These are phyloP conservation scores for Diplodia corticola DNA, from an alignment of 2,329 filamentous ascomycete genomes.

Conservation along the genomic window DNA sequence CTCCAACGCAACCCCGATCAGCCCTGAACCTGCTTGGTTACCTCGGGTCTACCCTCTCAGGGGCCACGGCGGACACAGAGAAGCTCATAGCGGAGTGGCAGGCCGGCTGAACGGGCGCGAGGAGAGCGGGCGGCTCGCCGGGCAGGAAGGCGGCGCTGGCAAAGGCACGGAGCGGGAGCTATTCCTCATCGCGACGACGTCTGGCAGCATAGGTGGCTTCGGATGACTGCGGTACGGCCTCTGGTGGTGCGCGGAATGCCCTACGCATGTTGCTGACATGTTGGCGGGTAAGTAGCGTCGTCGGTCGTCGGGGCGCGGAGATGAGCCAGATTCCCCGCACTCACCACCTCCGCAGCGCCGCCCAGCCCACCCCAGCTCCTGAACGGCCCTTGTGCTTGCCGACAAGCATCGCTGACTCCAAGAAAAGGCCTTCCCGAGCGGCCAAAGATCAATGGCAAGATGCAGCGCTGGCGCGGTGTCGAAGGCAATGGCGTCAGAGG, in stretches of 20 bases:
- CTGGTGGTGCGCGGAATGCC: background rate
- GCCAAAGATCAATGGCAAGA: background rate
- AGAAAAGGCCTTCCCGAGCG: background rate
- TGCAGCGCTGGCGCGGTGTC: background rate
- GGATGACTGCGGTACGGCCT: background rate
- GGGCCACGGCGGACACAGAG: background rate
- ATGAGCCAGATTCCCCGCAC: background rate
- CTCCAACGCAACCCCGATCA: background rate
- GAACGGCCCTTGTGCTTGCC: no score
- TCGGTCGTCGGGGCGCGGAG: background rate
- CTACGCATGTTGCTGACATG: no score
- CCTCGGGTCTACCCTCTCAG: background rate
- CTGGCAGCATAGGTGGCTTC: background rate
- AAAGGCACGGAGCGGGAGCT: no score
- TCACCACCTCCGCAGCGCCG: background rate
- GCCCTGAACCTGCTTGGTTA: background rate
- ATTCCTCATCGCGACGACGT: background rate
- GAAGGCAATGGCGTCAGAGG: constrained; percentile 2
- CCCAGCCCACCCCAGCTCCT: background rate
- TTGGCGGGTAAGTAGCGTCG: background rate
- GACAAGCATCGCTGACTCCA: no score
- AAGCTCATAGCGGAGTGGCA: background rate
- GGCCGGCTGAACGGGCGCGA: background rate
- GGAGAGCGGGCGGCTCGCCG: background rate
- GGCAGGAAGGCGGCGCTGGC: background rate